A percentile compares a stretch with the other conserved stretches of the same genome.
Conservation (phyloP, 192 early-diverging fungal species). For the Endogone sp. region DNA sequence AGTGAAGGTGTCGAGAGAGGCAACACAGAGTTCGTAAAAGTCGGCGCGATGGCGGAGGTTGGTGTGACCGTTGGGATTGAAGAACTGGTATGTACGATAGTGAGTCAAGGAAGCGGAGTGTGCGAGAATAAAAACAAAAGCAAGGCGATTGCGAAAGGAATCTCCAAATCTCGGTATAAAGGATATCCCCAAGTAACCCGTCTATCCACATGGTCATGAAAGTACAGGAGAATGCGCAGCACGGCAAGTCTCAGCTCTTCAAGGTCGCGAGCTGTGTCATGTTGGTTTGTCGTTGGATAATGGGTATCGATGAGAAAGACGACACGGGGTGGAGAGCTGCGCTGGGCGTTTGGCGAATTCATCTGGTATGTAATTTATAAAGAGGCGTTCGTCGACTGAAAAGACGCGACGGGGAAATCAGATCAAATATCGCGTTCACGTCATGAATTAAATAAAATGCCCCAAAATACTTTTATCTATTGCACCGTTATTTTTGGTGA, state of each 20-base stretch:
- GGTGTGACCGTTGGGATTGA: conserved; percentile 5
- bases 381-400: too few species aligned
- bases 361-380: too few species aligned
- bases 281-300: background rate
- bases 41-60: conserved; percentile 5
- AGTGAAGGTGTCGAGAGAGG: conserved; percentile 1
- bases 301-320: conserved; percentile 20
- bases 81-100: conserved; percentile 4
- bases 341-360: background rate
- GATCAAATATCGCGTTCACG: too few species aligned
- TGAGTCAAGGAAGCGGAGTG: background rate
- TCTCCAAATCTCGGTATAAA: too few species aligned
- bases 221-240: conserved; percentile 20
- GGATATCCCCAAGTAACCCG: conserved; percentile 19
- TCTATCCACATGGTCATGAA: conserved; percentile 12
- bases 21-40: conserved; percentile 3
- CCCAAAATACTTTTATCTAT: too few species aligned
- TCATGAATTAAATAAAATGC: too few species aligned
- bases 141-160: too few species aligned
- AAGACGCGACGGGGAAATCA: too few species aligned
- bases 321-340: conserved; percentile 12
- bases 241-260: conserved; percentile 4
- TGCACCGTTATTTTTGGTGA: too few species aligned
- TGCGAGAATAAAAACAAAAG: too few species aligned
- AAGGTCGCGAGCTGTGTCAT: background rate